Evolutionary conservation across 345 rosid genomes (phyloP), one percentile per base, ranked within the genome.

Genomic region (Sonneratia alba): DNA sequence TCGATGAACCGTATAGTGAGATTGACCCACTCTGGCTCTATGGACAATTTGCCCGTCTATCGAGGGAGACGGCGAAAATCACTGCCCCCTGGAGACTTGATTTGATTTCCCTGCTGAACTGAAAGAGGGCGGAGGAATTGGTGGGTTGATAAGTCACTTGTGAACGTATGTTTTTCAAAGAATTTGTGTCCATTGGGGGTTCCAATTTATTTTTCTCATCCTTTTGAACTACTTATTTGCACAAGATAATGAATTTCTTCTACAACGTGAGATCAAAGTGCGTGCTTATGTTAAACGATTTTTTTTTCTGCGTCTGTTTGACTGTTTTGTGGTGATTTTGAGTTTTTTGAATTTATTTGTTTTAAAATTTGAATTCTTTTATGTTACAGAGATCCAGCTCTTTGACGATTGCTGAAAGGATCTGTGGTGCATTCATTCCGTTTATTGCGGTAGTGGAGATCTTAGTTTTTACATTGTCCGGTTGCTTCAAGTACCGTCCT

Each of bases 381-480:
- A 18, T 36, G 40, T 37, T 43, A 67, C 82, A 88, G 93, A 76
- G 79, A 71, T 88, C 82, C 71, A 85, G 88, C 65, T 87, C 87
- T 66, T 71, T 85, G 38, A 82, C 88, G 0, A 8, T 89, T 3
- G 90, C 91, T 11, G 97, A 93, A 76, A 70, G 82, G 81, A 77
- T 93, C 79, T 91, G 97, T 67, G 76, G 83, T 19, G 88, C 80
- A 47, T 82, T 87, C 76, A 70, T 87, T 38, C 98, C 97, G 37
- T 63, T 89, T 34, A 42, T 84, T 0, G 89, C 85, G 19, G 36
- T 89, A 34, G 18, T 89, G 18, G 93, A 93, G 72, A 66, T 85
- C 37, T 32, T 89, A 27, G 49, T 85, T 13, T 68, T 70, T 32
- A 63, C 85, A 2, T 69, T 86, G 34, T 74, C 75, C 6, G 78